Base-by-base conservation (phyloP, 768 basidiomycete species). In the Mycena haematopus region DNA sequence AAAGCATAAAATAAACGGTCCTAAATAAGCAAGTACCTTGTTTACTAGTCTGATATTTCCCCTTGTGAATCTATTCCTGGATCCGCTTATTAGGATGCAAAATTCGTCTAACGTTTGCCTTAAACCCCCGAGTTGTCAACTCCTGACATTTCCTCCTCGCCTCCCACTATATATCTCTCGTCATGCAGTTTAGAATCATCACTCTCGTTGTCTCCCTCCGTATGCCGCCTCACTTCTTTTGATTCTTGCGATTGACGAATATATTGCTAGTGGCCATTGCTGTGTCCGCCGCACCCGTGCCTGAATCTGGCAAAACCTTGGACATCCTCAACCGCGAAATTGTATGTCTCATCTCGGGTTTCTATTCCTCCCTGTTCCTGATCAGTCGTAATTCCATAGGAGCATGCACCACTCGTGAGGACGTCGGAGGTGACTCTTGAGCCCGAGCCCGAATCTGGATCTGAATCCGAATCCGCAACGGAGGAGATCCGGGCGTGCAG, bases 261-360 rank as follows among this genome's bases (percentile, higher is more conserved):
- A 47, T 27, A 33, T 13, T 40, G 36, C 15, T 25, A 24, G 40
- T 55, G 22, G 7, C 35, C 46, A 0, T 22, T 21, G 46, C 52
- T 3, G 60, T 36, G 38, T 56, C 40, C 6, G 60, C 54, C 6
- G 60, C 60, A 4, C 60, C 60, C 13, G n/a, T 62, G 6, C 60
- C 60, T 19, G 50, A 24, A 1, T 15, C 46, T 13, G 44, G 21
- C 52, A 29, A 47, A 24, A 19, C n/a, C 2, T 21, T 49, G 1
- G n/a, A 55, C 21, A 14, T 56, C 53, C 45, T 40, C 9, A 35
- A 19, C 36, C 52, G 60, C 5, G 60, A 61, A 29, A 61, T 56
- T 40, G 60, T 61, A 21, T 11, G 45, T 10, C 8, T 47, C 29
- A 31, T 5, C 29, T 9, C 4, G 29, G 9, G 29, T n/a, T 33